Percentiles rank a stretch among this genome's conserved stretches.
Conservation (phyloP, 495 filamentous ascomycete genomes). For the Annulohypoxylon bovei region DNA sequence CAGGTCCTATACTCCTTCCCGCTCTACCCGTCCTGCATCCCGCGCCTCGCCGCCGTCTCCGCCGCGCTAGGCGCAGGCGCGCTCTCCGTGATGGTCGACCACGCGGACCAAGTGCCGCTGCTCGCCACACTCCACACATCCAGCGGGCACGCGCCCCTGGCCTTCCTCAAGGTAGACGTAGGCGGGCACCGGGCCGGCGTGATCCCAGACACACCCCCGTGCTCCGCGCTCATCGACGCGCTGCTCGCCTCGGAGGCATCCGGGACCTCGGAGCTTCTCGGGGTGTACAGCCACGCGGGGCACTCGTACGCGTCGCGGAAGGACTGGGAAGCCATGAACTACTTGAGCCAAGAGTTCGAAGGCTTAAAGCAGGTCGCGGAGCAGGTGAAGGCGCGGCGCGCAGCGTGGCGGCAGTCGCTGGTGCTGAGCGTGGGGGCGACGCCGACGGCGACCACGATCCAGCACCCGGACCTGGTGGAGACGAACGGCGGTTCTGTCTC, state of each 20-base stretch:
- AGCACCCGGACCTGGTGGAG: constrained; percentile 45
- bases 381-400: constrained; percentile 43
- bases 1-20: constrained; percentile 82
- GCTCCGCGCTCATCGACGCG: constrained; percentile 61
- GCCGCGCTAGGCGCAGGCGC: constrained; percentile 59
- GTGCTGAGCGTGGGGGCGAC: constrained; percentile 83
- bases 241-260: constrained; percentile 53
- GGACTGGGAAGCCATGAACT: constrained; percentile 63
- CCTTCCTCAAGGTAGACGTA: constrained; percentile 84
- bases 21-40: constrained; percentile 67
- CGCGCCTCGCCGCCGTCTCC: constrained; percentile 65
- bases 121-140: constrained; percentile 52
- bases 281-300: constrained; percentile 83
- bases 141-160: constrained; percentile 54
- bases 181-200: constrained; percentile 82
- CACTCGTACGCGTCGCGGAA: constrained; percentile 71
- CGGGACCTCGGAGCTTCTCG: constrained; percentile 61
- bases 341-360: constrained; percentile 69
- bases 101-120: constrained; percentile 66
- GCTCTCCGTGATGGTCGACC: constrained; percentile 77
- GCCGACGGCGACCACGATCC: constrained; percentile 73
- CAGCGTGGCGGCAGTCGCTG: constrained; percentile 50
- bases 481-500: not conserved
- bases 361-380: constrained; percentile 62
- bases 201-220: constrained; percentile 58